Percentiles rank a stretch among this genome's conserved stretches.
These are phyloP conservation scores for Kluyveromyces starmeri DNA, from an alignment of 805 yeast species.

Conservation along the genomic window DNA sequence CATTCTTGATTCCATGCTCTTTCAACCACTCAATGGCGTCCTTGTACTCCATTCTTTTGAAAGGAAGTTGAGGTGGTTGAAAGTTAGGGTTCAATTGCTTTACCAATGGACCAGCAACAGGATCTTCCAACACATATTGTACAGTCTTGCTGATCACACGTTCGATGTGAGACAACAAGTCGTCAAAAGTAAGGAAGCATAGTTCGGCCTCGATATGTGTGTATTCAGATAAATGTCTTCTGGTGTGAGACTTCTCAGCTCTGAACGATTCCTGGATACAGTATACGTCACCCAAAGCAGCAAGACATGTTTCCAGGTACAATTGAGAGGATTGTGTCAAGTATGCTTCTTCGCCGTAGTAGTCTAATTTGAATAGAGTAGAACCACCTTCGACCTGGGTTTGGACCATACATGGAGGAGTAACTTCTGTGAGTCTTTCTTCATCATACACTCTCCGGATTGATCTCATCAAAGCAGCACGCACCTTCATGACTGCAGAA, in stretches of 20 bases:
- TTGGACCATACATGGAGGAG: constrained; percentile 99
- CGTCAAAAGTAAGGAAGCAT: constrained; percentile 81
- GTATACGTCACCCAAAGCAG: constrained; percentile 94
- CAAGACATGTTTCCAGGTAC: constrained; percentile 91
- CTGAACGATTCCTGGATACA: constrained; percentile 98
- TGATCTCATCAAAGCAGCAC: constrained; percentile 68
- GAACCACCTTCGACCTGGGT: constrained; percentile 99
- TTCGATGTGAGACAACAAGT: constrained; percentile 79
- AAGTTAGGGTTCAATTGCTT: constrained; percentile 90
- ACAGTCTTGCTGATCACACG: constrained; percentile 59
- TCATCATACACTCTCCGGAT: constrained; percentile 71
- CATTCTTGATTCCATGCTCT: constrained; percentile 90
- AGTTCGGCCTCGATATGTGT: constrained; percentile 96
- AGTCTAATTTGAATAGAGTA: constrained; percentile 83
- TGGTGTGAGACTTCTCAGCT: constrained; percentile 97
- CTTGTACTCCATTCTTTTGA: constrained; percentile 83
- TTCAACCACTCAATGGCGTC: constrained; percentile 94
- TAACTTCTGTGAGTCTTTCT: constrained; percentile 76
- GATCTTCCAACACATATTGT: constrained; percentile 75
- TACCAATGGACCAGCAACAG: constrained; percentile 83
- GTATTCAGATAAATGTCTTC: constrained; percentile 95
- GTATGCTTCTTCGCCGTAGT: constrained; percentile 95
- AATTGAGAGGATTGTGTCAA: constrained; percentile 96
- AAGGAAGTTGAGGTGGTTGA: constrained; percentile 73
- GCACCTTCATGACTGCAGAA: constrained; percentile 87